Conservation (phyloP, 768 basidiomycete species). For the Phlebiopsis flavidoalba region DNA sequence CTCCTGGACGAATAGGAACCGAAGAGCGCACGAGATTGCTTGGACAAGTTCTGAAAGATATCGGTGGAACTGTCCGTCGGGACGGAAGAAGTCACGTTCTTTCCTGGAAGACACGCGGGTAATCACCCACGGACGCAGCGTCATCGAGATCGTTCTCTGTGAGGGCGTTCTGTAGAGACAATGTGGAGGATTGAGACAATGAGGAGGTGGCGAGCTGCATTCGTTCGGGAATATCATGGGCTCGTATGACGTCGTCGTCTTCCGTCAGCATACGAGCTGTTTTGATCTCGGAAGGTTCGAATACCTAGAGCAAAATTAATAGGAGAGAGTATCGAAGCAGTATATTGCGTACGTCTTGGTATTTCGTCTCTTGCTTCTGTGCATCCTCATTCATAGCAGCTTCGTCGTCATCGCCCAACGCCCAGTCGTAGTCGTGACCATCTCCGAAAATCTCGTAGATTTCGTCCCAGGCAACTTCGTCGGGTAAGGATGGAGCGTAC, state of each 20-base stretch:
- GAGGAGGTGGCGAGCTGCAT: conserved; percentile 90
- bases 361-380: conserved; percentile 71
- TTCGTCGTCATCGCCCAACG: conserved; percentile 76
- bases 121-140: conserved; percentile 87
- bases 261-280: conserved; percentile 86
- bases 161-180: conserved; percentile 58
- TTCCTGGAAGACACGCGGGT: conserved; percentile 69
- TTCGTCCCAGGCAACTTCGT: conserved; percentile 85
- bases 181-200: conserved; percentile 58
- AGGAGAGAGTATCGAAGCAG: neutral
- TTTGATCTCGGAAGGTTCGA: conserved; percentile 95
- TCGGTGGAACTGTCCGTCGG: conserved; percentile 51
- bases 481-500: neutral
- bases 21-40: conserved; percentile 75
- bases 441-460: conserved; percentile 96
- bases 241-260: conserved; percentile 89
- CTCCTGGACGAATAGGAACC: conserved; percentile 80
- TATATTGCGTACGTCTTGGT: conserved; percentile 63
- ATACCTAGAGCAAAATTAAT: conserved; percentile 55
- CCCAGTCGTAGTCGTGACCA: conserved; percentile 95
- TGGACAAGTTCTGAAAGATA: conserved; percentile 66
- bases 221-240: conserved; percentile 88
- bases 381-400: conserved; percentile 42
- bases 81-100: conserved; percentile 66
- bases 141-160: conserved; percentile 69